Base-by-base conservation (phyloP, 306 rosid genomes). In the Prinsepia uniflora region DNA sequence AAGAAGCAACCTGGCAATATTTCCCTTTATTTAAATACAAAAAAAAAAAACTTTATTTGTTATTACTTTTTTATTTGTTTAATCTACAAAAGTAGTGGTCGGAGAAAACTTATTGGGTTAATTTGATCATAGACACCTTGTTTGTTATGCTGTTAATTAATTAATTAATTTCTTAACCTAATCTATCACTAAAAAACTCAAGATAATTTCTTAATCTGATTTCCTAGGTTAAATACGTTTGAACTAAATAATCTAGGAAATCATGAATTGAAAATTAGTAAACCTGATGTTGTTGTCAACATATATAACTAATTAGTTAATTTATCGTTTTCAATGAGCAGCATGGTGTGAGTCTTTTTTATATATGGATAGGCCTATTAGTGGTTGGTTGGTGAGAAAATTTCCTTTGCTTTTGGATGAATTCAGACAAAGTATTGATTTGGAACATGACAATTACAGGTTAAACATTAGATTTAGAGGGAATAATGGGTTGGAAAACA, bases 31-130 rank as follows among this genome's bases (percentile, higher is more conserved):
- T 11, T 5, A 39, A 13, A 24, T 24, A 24, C 30, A n/a, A n/a
- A 24, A 24, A 3, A 56, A 56, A 40, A 12, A 44, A 36, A 34
- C 56, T 47, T 8, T 61, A 3, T 30, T 34, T n/a, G 10, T 42
- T 45, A 5, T n/a, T n/a, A n/a, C n/a, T n/a, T 22, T 66, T 56
- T 55, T 43, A 0, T 30, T 52, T 50, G 49, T 52, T 50, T 73
- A 43, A 63, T 73, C n/a, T 42, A 2, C 14, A 40, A 73, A 72
- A 53, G 13, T 22, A 65, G 71, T 44, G 77, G 65, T 30, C 24
- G 2, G 1, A 1, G 2, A 24, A 24, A 24, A 24, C 30, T 24
- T 2, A 24, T 24, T 24, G 30, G 1, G 30, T 24, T 24, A 1
- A n/a, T n/a, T n/a, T n/a, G n/a, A 24, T 24, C 30, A 24, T 2